Evolutionary conservation across 2,329 filamentous ascomycete species (phyloP).

Genomic region (Xylariaceae sp.): DNA sequence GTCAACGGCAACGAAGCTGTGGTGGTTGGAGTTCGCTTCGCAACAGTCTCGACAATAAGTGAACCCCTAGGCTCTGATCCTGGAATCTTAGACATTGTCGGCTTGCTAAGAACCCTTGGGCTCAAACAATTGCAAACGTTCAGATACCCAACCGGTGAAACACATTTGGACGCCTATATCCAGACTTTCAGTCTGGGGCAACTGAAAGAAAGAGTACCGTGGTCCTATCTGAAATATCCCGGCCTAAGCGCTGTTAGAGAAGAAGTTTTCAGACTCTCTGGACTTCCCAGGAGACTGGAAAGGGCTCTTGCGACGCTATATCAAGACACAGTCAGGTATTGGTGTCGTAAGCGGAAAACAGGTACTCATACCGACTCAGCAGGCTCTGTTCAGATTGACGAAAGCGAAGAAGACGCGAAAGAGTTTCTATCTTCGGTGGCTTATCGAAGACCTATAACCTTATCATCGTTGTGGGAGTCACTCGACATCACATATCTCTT

Average conservation of each 20-base stretch:
- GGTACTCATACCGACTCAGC: too few species aligned
- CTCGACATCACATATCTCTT: too few species aligned
- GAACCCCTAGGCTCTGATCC: background rate
- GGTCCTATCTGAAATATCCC: background rate
- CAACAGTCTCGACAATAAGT: constrained; percentile 3
- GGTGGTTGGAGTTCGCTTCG: constrained; percentile 9
- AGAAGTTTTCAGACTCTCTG: background rate
- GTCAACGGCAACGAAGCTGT: constrained; percentile 3
- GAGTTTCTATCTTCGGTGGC: too few species aligned
- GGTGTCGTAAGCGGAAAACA: too few species aligned
- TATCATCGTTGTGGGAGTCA: too few species aligned
- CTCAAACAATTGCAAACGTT: background rate
- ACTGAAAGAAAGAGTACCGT: background rate
- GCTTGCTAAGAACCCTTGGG: background rate
- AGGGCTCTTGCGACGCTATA: too few species aligned
- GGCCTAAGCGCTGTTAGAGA: background rate
- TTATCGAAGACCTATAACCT: too few species aligned
- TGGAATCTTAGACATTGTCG: background rate
- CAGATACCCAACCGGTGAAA: constrained; percentile 14
- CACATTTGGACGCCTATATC: constrained; percentile 16
- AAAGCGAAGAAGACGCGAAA: too few species aligned
- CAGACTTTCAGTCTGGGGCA: constrained; percentile 2
- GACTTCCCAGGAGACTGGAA: too few species aligned
- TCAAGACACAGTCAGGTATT: too few species aligned
- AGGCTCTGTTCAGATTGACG: too few species aligned